Evolutionary conservation across 345 rosid genomes (phyloP), one percentile per base, ranked within the genome.

Genomic region (Acer saccharum): DNA sequence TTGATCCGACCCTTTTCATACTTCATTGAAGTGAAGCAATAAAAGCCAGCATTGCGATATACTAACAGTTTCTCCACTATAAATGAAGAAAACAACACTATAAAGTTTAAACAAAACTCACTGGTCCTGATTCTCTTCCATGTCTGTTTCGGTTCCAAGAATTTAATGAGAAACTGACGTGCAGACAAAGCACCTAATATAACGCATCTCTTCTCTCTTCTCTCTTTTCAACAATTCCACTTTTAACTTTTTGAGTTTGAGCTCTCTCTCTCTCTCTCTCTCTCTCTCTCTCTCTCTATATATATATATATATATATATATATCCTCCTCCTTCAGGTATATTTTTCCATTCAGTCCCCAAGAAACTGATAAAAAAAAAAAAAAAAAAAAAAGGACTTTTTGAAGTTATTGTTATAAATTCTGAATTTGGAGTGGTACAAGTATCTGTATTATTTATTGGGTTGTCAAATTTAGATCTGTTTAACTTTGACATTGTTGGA

Each of bases 131-230:
- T 32, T 54, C 50, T 35, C 20, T 75, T 52, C 7, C 32, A 10
- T 48, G 48, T 50, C 52, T 8, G 27, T 32, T 75, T 65, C 43
- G n/a, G 46, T 21, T 48, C 27, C 8, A 39, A n/a, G 12, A 12
- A 72, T 12, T 63, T 4, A 63, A 16, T 74, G 69, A 62, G 76
- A 62, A 14, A 20, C 50, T 44, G 13, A 25, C 23, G 17, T 73
- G 66, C 52, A 43, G 58, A 50, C 62, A 52, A 10, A 65, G 35
- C 6, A 52, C 20, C 52, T 18, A 2, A 12, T 25, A 27, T 8
- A 75, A 63, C 68, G 29, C 27, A 25, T 44, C 68, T 50, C 61
- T 64, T 29, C 35, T 8, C 1, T 32, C 3, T 48, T 20, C 39
- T 50, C 1, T 58, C 29, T 7, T 20, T 41, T 39, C 3, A 20